Base-by-base conservation (phyloP, 2,329 filamentous ascomycete genomes). In the Sclerotinia nivalis region DNA sequence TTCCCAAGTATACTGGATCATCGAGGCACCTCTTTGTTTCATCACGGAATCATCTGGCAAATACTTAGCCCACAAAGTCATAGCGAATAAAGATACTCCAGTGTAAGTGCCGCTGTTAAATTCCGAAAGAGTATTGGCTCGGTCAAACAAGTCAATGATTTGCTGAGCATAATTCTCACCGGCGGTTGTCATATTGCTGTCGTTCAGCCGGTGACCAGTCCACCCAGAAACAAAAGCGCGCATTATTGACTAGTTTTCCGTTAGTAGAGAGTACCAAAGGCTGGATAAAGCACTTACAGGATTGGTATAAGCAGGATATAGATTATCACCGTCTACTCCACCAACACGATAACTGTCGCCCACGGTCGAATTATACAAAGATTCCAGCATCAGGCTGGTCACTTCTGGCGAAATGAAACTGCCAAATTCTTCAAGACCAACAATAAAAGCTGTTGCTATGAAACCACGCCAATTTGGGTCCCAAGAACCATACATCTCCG, bases 391-490 rank as follows among this genome's bases (percentile, higher is more conserved):
- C 22, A 74, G 54, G 15, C 75, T 67, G 22, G 81, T 78, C 0
- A 82, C 74, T 12, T 80, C 75, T 10, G 77, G 71, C 0, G 81
- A 79, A 9, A 86, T 66, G 5, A 66, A 18, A 28, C 18, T 9
- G 7, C 50, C 50, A 67, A 86, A 89, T 72, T 89, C 87, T 75
- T 89, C 87, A 31, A 88, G 80, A 37, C 84, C 84, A 54, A 89
- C 79, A 37, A 89, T 83, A 20, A 89, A 82, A 0, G 86, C 83
- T 0, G 86, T 88, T 18, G 86, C 86, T 47, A 89, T 82, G 69
- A 90, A 89, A 0, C 87, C 87, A 64, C 88, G 81, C 87, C 87
- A 89, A 71, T 90, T 89, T 1, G 87, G 87, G 73, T 89, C 88
- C 85, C 86, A 89, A 0, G 84, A 83, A 69, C 83, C 82, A 75